Base-by-base conservation (phyloP, 1,284 basidiomycete genomes). In the Cutaneotrichosporon mucoides region DNA sequence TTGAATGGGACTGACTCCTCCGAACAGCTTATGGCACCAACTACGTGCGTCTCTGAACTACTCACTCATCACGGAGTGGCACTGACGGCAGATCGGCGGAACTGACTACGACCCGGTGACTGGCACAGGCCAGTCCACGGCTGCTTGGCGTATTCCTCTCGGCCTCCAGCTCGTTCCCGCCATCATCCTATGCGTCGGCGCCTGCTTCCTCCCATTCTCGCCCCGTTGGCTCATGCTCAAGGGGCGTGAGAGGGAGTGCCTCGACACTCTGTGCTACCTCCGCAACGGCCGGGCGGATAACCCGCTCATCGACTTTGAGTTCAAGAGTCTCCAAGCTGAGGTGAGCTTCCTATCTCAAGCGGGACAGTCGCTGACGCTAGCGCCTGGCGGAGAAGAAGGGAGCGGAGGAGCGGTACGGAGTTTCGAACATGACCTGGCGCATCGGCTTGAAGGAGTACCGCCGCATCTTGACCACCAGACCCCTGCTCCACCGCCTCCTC, bases 241-340 rank as follows among this genome's bases (percentile, higher is more conserved):
- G 61, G 83, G 87, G 0, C 84, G 83, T 40, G 85, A 91, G 63
- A 86, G 89, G 12, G 88, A 91, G 75, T 86, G 87, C 1, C 79
- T 89, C 16, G 68, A 72, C 6, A 86, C 86, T 7, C 82, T 91
- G 12, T 85, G 86, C 67, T 76, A 75, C 42, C 84, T 87, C 7
- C 85, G 89, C 42, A 70, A 79, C 7, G 77, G 84, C 12, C 80
- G 85, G 3, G 76, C 82, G 7, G 82, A 87, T 54, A 79, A 83
- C 16, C 85, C 88, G 15, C 75, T 87, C 10, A 84, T 92, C 7
- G 84, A 88, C 64, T 86, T 89, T 64, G 89, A 92, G 68, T 90
- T 86, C 77, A 80, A 89, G 83, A 87, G 89, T 70, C 87, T 92
- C 76, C 86, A 86, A 65, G 88, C 88, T 0, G 87, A 91, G 70